These are phyloP conservation scores for Narthecium ossifragum DNA, from an alignment of 106 monocot species.

Conservation along the genomic window DNA sequence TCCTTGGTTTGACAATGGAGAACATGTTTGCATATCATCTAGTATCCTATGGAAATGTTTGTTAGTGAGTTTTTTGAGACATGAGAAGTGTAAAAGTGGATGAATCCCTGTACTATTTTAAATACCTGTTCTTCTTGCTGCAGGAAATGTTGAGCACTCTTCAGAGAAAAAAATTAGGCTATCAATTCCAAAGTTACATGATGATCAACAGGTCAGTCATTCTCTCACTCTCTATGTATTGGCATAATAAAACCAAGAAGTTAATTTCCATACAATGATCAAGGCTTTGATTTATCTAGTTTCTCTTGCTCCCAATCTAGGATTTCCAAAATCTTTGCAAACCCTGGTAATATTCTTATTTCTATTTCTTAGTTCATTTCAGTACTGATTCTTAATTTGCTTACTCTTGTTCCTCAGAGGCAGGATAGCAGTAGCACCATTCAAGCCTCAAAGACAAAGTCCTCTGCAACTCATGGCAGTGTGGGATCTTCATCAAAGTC, in stretches of 20 bases:
- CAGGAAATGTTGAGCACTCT: not conserved
- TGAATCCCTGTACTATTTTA: conserved; percentile 2
- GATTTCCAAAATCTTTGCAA: not conserved
- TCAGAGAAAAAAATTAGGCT: not conserved
- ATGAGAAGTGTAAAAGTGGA: not conserved
- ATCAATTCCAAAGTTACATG: not conserved
- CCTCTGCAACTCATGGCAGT: not conserved
- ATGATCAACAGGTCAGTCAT: no score
- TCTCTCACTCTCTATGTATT: no score
- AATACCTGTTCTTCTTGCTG: not conserved
- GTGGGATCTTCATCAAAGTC: no score
- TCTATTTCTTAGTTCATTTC: not conserved
- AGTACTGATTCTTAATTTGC: not conserved
- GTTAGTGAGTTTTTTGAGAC: no score
- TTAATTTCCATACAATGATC: not conserved
- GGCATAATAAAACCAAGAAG: no score
- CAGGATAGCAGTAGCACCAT: not conserved
- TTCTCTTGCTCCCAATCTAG: no score
- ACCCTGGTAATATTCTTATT: not conserved
- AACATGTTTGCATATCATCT: not conserved
- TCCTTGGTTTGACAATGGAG: not conserved
- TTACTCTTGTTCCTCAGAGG: not conserved
- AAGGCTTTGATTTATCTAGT: not conserved
- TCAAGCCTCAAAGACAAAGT: not conserved
- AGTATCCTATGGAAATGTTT: not conserved